Evolutionary conservation across 352 stramenopile genomes (phyloP).

Genomic region (Phytophthora vignae): DNA sequence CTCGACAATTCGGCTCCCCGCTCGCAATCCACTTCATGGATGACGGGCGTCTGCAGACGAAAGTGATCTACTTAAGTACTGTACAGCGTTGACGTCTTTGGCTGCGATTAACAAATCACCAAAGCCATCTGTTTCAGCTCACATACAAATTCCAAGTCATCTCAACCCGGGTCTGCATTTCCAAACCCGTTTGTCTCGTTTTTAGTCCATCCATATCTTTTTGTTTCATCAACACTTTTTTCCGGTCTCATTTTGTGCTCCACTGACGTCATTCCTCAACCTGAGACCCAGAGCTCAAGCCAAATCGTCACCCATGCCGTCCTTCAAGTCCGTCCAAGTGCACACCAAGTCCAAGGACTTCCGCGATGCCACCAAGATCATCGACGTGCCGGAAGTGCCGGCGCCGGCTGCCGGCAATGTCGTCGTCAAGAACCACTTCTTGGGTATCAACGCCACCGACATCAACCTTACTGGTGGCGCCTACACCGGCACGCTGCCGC

Average conservation of each 20-base stretch:
- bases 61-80: no score
- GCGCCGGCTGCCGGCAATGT: slow-evolving; percentile 22
- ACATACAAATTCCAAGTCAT: slow-evolving; percentile 6
- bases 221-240: slow-evolving; percentile 36
- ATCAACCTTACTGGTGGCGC: slow-evolving; percentile 54
- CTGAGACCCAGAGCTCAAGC: slow-evolving; percentile 15
- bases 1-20: neutral
- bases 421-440: slow-evolving; percentile 40
- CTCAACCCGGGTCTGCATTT: neutral
- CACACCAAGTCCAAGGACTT: slow-evolving; percentile 58
- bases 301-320: slow-evolving; percentile 23
- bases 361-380: slow-evolving; percentile 29
- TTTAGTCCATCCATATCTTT: neutral
- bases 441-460: slow-evolving; percentile 63
- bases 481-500: slow-evolving; percentile 37
- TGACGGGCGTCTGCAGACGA: slow-evolving; percentile 2
- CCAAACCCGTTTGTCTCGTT: neutral
- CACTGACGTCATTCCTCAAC: slow-evolving; percentile 25
- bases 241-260: neutral
- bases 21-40: neutral
- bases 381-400: slow-evolving; percentile 36
- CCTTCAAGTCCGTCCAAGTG: slow-evolving; percentile 44
- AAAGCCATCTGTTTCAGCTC: slow-evolving; percentile 2
- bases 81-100: slow-evolving; percentile 3
- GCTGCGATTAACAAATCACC: slow-evolving; percentile 21